Evolutionary conservation across 345 rosid genomes (phyloP), one percentile per base, ranked within the genome.

Genomic region (Microthlaspi erraticum): DNA sequence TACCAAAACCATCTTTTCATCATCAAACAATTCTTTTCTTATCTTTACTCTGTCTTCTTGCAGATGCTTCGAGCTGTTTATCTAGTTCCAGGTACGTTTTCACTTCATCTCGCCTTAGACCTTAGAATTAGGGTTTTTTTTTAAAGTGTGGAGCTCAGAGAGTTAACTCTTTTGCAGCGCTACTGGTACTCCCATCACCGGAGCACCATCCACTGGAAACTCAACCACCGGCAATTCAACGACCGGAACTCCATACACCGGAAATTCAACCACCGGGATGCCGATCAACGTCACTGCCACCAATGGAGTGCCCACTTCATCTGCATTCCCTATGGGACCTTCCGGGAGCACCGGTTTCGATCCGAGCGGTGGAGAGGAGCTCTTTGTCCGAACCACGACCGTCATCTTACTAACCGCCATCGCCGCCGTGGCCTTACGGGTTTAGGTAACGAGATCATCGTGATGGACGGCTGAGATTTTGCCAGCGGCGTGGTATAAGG

Each of bases 291-390:
- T 63, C 23, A 18, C 38, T 36, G 46, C 66, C 18, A 32, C 55
- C 5, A 5, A 14, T 44, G 71, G 38, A 14, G 44, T 38, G 43
- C 62, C 63, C 9, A 56, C 56, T 10, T 51, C 73, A 36, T 57
- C 80, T 44, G 16, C 26, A 61, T 77, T 77, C 26, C 80, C 80
- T 65, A 42, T 77, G 68, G 80, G 80, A 45, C 80, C 80, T 10
- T 58, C 80, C 7, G 26, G 69, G 42, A 77, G 70, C 70, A 77
- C 60, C 33, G 71, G 72, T 32, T 58, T 68, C 8, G 80, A 77
- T 51, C 77, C 66, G 2, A 72, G 31, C 58, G n/a, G 41, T 31
- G 80, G 75, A 56, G 69, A 67, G 16, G 42, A 60, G 44, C 78
- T 60, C 50, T 60, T 36, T 11, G 18, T 60, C 78, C 69, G 57